These are phyloP conservation scores for Cymbopogon citratus DNA, from an alignment of 176 grass and related monocot species.

Conservation along the genomic window DNA sequence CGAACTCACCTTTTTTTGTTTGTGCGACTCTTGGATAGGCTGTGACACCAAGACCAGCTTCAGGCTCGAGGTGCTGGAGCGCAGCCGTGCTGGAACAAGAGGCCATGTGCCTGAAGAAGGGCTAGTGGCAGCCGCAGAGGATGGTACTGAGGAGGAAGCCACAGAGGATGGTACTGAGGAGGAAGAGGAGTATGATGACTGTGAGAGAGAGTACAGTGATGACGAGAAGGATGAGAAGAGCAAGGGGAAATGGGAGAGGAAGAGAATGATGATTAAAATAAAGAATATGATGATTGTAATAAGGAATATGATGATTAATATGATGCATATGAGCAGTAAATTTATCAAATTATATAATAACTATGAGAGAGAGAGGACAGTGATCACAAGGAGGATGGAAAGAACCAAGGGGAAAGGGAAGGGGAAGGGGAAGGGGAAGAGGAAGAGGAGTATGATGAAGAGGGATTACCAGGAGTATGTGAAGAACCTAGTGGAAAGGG, in stretches of 20 bases:
- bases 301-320: too few relatives aligned
- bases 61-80: slow-evolving; percentile 83
- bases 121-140: slow-evolving; percentile 45
- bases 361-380: too few relatives aligned
- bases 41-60: slow-evolving; percentile 81
- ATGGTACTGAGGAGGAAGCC: slow-evolving; percentile 86
- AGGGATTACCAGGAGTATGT: too few relatives aligned
- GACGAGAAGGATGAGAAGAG: slow-evolving; percentile 80
- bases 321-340: too few relatives aligned
- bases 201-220: slow-evolving; percentile 96
- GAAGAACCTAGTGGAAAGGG: too few relatives aligned
- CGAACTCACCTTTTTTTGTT: slow-evolving; percentile 64
- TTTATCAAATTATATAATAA: too few relatives aligned
- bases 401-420: too few relatives aligned
- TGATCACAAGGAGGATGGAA: too few relatives aligned
- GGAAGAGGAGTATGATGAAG: too few relatives aligned
- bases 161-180: slow-evolving; percentile 99
- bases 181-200: slow-evolving; percentile 92
- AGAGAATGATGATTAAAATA: too few relatives aligned
- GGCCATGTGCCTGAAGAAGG: slow-evolving; percentile 67
- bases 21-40: slow-evolving; percentile 82
- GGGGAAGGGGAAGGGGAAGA: too few relatives aligned
- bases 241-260: slow-evolving; percentile 60
- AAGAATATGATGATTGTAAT: too few relatives aligned
- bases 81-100: slow-evolving; percentile 68